These are phyloP conservation scores for Aspergillus carlsbadensis DNA, from an alignment of 495 filamentous ascomycete species.

Conservation along the genomic window DNA sequence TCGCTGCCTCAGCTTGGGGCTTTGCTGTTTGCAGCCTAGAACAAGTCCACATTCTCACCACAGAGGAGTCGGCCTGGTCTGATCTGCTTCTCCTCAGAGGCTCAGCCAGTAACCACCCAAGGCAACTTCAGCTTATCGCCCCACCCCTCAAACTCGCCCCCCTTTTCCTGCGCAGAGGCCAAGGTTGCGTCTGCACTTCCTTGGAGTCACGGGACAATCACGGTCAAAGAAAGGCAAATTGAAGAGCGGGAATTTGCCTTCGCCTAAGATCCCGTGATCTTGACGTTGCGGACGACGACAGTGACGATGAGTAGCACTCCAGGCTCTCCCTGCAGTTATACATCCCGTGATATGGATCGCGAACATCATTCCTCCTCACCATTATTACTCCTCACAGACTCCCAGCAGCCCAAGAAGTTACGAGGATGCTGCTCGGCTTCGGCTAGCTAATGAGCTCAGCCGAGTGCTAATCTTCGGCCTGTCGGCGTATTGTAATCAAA, in stretches of 20 bases:
- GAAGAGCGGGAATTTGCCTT: too few relatives aligned
- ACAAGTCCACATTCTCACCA: slow-evolving; percentile 4
- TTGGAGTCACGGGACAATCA: slow-evolving; percentile 6
- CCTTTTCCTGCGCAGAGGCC: neutral
- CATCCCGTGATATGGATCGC: neutral
- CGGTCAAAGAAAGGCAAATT: too few relatives aligned
- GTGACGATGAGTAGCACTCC: too few relatives aligned
- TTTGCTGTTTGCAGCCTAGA: slow-evolving; percentile 22
- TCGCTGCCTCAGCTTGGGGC: neutral
- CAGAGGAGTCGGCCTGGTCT: slow-evolving; percentile 16
- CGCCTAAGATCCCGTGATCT: neutral
- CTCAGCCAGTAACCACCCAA: slow-evolving; percentile 14
- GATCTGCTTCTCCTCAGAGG: neutral
- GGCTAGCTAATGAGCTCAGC: neutral
- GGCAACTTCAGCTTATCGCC: slow-evolving; percentile 24
- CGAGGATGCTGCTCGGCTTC: neutral
- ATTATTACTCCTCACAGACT: neutral
- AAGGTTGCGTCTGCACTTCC: slow-evolving; percentile 3
- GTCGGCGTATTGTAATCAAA: slow-evolving; percentile 3
- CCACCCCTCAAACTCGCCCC: slow-evolving; percentile 13
- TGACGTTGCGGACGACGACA: neutral
- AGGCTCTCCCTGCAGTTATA: neutral
- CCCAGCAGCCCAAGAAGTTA: too few relatives aligned
- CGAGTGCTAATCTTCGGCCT: neutral
- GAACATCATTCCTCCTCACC: neutral